phyloP scores from a whole-genome alignment of 2,329 filamentous ascomycete species.

The Apiospora rasikravindrae region DNA sequence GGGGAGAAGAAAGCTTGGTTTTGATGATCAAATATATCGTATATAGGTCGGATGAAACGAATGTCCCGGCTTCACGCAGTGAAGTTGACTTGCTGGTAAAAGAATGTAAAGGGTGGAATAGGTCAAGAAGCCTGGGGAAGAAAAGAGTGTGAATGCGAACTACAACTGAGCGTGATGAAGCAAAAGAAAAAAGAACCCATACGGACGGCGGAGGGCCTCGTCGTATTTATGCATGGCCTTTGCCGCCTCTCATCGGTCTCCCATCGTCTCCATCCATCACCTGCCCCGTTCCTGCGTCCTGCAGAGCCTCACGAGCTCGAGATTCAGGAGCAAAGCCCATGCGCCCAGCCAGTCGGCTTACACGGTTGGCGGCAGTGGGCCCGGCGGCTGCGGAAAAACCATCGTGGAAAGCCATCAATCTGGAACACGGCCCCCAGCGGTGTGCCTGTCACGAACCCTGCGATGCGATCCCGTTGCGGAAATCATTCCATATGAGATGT shows the following conservation, averaged over 20 bases:
- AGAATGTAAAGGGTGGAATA: slow-evolving; percentile 20
- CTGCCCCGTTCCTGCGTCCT: background rate
- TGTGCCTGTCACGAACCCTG: background rate
- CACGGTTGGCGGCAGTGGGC: background rate
- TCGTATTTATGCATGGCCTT: background rate
- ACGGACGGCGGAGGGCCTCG: background rate
- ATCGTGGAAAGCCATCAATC: slow-evolving; percentile 1
- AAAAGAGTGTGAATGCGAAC: background rate
- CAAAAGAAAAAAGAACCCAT: background rate
- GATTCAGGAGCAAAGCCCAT: background rate
- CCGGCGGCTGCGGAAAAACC: background rate
- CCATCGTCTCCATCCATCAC: background rate
- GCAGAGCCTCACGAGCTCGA: slow-evolving; percentile 1
- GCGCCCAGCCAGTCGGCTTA: background rate
- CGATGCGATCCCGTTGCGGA: slow-evolving; percentile 2
- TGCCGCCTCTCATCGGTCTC: background rate
- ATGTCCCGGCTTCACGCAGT: slow-evolving; percentile 26
- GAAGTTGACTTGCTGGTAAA: slow-evolving; percentile 22
- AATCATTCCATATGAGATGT: slow-evolving; percentile 16
- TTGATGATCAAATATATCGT: background rate
- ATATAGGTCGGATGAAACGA: slow-evolving; percentile 7
- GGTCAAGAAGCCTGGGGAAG: background rate
- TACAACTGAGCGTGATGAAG: slow-evolving; percentile 15
- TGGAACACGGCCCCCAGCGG: slow-evolving; percentile 3
- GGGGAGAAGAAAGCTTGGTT: background rate